phyloP scores from a whole-genome alignment of 352 stramenopile species.

The Globisporangium rhizosaccharum region DNA sequence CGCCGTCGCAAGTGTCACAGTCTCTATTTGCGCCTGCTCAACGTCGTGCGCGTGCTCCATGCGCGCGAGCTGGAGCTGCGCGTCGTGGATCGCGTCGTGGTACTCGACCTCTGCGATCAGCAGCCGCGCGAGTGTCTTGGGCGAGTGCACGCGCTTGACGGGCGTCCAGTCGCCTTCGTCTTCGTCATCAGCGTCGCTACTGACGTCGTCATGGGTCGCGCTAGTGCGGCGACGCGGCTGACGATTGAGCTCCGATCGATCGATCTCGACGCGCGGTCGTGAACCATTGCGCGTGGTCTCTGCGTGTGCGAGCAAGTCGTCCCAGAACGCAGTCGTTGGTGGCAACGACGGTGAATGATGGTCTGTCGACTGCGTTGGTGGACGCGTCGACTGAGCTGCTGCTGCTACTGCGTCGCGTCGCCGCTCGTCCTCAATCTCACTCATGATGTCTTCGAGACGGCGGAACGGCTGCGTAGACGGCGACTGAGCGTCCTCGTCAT shows the following conservation, averaged over 20 bases:
- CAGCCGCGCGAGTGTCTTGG: conserved; percentile 35
- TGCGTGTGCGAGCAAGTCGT: conserved; percentile 13
- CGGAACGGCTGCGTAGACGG: background rate
- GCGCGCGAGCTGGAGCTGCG: conserved; percentile 47
- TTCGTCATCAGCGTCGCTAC: conserved; percentile 8
- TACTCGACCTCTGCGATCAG: conserved; percentile 64
- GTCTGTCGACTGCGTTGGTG: background rate
- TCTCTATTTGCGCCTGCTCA: conserved; percentile 46
- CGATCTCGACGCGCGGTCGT: conserved; percentile 1
- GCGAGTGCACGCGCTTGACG: conserved; percentile 29
- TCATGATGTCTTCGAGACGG: conserved; percentile 44
- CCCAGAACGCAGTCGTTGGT: background rate
- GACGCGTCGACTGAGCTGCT: background rate
- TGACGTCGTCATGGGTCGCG: background rate
- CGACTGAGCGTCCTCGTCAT: background rate
- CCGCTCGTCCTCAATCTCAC: conserved; percentile 31
- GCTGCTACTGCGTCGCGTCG: conserved; percentile 3
- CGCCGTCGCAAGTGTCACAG: conserved; percentile 40
- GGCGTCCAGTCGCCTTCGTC: conserved; percentile 12
- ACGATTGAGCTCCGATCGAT: conserved; percentile 8
- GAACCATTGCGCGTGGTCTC: background rate
- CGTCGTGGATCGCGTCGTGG: conserved; percentile 58
- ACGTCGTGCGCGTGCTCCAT: conserved; percentile 56
- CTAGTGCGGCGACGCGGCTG: background rate
- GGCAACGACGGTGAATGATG: no score